Base-by-base conservation (phyloP, 805 yeast species). In the Osmozyma mogii region DNA sequence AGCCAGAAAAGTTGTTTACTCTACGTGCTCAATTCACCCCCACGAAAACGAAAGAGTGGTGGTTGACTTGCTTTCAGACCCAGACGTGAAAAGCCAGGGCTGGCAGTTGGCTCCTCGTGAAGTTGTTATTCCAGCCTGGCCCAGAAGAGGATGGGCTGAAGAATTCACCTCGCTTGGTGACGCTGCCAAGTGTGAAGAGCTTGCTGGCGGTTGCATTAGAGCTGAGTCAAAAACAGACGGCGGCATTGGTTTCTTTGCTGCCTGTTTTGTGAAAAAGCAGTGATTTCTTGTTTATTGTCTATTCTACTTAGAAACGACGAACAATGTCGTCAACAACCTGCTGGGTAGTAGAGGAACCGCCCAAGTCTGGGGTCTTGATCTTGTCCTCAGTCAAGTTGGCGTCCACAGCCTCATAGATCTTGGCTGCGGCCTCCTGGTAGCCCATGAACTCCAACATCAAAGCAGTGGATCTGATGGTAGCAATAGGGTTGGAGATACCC, bases 171-270 rank as follows among this genome's bases (percentile, higher is more conserved):
- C 72, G 5, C 18, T 60, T 9, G 57, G 62, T 24, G 71, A 78
- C 13, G 37, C 29, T 14, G 64, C 65, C 21, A 63, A 57, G 22
- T 38, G 55, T 28, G 51, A 44, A 31, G 39, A 42, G 22, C 49
- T 84, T 28, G 94, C 96, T 1, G 85, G 78, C 1, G 89, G 92
- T 0, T 88, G 96, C 57, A 76, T 92, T 0, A 66, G 99, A 41
- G 81, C 88, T 0, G 57, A 77, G 24, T 95, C 96, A 1, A 78
- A 75, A 37, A 80, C 71, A 25, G 98, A 92, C 52, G 98, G 97
- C 17, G 98, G 98, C n/a, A 92, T 92, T 45, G 99, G 99, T 0
- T 92, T 92, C 51, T 92, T 92, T 56, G 97, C 96, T 0, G 97
- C 88, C 1, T 78, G 92, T 33, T 89, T 92, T 51, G 82, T 83